phyloP scores from a whole-genome alignment of 208 protist genomes.

The Wallacemonas rigidus region DNA sequence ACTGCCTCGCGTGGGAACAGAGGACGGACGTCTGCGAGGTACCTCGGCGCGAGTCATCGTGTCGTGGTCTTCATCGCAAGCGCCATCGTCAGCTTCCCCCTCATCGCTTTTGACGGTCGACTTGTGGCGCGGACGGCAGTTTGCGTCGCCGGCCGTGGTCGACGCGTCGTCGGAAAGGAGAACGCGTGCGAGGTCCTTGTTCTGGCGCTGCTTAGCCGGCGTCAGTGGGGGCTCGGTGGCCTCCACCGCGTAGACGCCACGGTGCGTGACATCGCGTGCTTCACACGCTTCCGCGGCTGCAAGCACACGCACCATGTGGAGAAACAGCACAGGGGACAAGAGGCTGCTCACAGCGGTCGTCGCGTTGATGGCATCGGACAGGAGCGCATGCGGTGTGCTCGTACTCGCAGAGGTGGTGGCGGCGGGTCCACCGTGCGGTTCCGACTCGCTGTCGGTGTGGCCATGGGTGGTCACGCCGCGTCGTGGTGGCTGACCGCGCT shows the following conservation, averaged over 20 bases:
- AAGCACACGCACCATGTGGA: constrained; percentile 5
- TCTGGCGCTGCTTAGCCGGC: neutral
- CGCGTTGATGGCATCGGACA: constrained; percentile 1
- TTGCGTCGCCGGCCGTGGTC: too few species aligned
- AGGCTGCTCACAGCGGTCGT: neutral
- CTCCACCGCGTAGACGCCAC: neutral
- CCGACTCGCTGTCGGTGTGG: too few species aligned
- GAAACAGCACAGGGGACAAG: constrained; percentile 2
- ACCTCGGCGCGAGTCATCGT: too few species aligned
- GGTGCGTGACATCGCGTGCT: neutral
- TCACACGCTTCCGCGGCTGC: neutral
- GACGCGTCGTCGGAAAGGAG: too few species aligned
- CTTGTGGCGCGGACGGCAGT: too few species aligned
- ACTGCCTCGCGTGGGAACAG: too few species aligned
- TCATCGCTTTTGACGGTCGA: too few species aligned
- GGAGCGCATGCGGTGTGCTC: neutral
- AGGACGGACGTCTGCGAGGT: too few species aligned
- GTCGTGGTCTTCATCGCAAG: too few species aligned
- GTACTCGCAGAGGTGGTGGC: neutral
- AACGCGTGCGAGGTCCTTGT: neutral
- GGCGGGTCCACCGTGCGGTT: neutral
- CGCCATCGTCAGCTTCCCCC: too few species aligned
- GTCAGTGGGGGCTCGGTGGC: neutral
- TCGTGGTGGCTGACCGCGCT: too few species aligned
- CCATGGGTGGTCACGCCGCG: too few species aligned